Percentiles rank a stretch among this genome's conserved stretches.
phyloP scores from a whole-genome alignment of 2,329 filamentous ascomycete genomes.

The Alternaria tenuissima region DNA sequence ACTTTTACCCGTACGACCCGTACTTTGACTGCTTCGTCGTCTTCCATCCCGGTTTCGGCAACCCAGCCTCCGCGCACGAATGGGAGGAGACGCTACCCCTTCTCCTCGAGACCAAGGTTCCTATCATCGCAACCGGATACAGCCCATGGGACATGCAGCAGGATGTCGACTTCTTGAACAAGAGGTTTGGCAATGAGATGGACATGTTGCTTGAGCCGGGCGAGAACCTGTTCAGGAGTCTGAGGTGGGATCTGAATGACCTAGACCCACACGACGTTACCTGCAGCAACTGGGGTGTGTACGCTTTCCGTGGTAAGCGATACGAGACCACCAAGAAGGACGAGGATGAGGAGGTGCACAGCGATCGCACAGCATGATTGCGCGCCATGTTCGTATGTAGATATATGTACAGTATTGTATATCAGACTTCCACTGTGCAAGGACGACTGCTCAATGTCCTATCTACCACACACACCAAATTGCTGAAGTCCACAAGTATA shows the following conservation, averaged over 20 bases:
- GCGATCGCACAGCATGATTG: slow-evolving; percentile 41
- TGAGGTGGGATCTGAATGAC: slow-evolving; percentile 97
- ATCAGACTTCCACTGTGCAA: not conserved
- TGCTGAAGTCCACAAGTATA: not conserved
- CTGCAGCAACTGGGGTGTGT: slow-evolving; percentile 96
- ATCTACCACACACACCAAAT: not conserved
- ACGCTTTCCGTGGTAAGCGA: slow-evolving; percentile 97
- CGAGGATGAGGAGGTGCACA: slow-evolving; percentile 44
- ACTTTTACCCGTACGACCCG: slow-evolving; percentile 94
- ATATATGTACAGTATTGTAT: slow-evolving; percentile 11
- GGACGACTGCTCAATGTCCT: not conserved
- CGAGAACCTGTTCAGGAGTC: slow-evolving; percentile 91
- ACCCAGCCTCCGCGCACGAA: slow-evolving; percentile 91
- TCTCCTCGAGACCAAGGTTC: slow-evolving; percentile 92
- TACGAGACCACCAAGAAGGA: slow-evolving; percentile 73
- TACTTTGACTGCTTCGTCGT: slow-evolving; percentile 98
- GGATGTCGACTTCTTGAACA: slow-evolving; percentile 87
- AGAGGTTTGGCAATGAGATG: slow-evolving; percentile 87
- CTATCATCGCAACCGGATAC: slow-evolving; percentile 93
- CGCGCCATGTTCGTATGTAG: not conserved
- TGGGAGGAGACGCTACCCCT: slow-evolving; percentile 91
- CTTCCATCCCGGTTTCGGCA: slow-evolving; percentile 95
- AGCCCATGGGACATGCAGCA: slow-evolving; percentile 94
- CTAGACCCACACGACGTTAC: slow-evolving; percentile 92
- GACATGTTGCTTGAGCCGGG: slow-evolving; percentile 91